phyloP scores from a whole-genome alignment of 2,329 filamentous ascomycete genomes.

The Neonectria ditissima region DNA sequence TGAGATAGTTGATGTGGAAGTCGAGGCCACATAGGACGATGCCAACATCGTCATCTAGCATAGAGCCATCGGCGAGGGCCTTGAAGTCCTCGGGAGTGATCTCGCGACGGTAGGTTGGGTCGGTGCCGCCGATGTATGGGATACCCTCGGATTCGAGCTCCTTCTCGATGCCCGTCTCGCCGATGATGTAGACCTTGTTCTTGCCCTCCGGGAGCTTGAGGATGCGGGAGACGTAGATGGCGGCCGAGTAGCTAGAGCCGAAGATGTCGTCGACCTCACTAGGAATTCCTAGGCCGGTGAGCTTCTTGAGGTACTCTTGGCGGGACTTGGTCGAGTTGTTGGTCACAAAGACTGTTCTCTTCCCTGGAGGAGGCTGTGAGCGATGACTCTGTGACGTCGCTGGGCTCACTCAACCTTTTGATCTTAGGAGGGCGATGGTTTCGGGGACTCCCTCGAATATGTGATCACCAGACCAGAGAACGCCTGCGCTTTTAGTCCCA shows the following conservation, averaged over 20 bases:
- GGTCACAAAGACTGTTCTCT: constrained; percentile 94
- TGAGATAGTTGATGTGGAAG: constrained; percentile 95
- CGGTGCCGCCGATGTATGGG: constrained; percentile 86
- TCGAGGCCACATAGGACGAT: constrained; percentile 91
- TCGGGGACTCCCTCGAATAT: constrained; percentile 87
- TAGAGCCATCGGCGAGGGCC: constrained; percentile 78
- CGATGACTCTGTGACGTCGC: background rate
- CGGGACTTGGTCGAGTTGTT: constrained; percentile 99
- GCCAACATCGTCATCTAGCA: constrained; percentile 88
- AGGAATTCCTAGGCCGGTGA: constrained; percentile 83
- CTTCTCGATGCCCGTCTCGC: constrained; percentile 90
- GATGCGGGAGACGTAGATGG: constrained; percentile 96
- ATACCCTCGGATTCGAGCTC: constrained; percentile 86
- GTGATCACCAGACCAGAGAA: constrained; percentile 95
- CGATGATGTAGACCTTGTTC: constrained; percentile 94
- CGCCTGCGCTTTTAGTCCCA: constrained; percentile 67
- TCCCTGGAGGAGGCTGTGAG: constrained; percentile 67
- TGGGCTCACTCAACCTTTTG: constrained; percentile 69
- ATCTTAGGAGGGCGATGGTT: constrained; percentile 84
- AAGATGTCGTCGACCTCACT: constrained; percentile 91
- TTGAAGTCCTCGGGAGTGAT: constrained; percentile 85
- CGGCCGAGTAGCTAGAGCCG: constrained; percentile 92
- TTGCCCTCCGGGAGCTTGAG: constrained; percentile 81
- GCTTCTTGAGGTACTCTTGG: constrained; percentile 91
- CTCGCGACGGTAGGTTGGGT: constrained; percentile 80